Evolutionary conservation across 1,139 yeast species (phyloP), one percentile per base, ranked within the genome.

Genomic region (Kazachstania sp.): DNA sequence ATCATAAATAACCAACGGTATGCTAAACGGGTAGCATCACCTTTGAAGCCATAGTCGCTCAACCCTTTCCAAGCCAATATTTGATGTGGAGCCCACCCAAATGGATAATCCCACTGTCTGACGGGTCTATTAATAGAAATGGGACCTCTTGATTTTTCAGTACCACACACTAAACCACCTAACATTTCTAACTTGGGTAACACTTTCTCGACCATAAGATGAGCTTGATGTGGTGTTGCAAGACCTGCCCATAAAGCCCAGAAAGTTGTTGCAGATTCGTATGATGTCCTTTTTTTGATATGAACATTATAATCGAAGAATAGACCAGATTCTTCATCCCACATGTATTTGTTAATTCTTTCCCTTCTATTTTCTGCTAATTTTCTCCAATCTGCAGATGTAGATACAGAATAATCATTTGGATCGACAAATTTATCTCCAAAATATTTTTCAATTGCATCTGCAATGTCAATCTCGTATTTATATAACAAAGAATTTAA

Each of bases 31-130:
- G 83, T 73, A 2, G 94, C 83, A 23, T 77, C 77, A 2, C 76
- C 80, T 3, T 67, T 69, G 60, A 73, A 86, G 0, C 94, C 95
- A 63, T 92, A 92, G 48, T 82, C 78, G 32, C 66, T 62, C 37
- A 92, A 71, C 0, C 97, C 98, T 40, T 77, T 77, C 98, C 98
- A 92, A 0, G 95, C 94, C 47, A 92, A 69, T 19, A 92, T 86
- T 65, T 92, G 98, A 65, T 94, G 98, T 2, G 98, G 98, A 0
- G 98, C 97, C 98, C 98, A 92, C 4, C 97, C 98, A 61, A 73
- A 87, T 6, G 98, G 98, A 64, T 83, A 92, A 65, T 92, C 98
- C 98, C 98, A 92, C 69, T 92, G 98, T 65, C 97, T 77, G 32
- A 86, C 80, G 23, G 95, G 96, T 56, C 90, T 72, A 45, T 77